Percentiles rank a stretch among this genome's conserved stretches.
phyloP scores from a whole-genome alignment of 1,284 basidiomycete genomes.

The Takashimella koratensis region DNA sequence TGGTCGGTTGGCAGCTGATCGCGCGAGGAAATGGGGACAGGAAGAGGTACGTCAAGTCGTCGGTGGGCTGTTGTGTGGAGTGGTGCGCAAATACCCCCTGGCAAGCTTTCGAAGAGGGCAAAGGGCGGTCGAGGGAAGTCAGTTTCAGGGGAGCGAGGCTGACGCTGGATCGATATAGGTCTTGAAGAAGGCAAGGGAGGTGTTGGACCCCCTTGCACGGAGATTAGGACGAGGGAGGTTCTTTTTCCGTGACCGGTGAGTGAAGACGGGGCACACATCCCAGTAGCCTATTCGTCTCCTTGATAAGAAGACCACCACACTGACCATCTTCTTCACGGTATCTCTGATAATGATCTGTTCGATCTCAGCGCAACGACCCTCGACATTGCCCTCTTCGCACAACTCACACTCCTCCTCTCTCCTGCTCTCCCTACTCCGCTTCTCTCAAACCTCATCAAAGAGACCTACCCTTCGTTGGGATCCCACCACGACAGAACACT shows the following conservation, averaged over 20 bases:
- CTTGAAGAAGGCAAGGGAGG: slow-evolving; percentile 17
- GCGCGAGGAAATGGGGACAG: slow-evolving; percentile 35
- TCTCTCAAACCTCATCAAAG: slow-evolving; percentile 37
- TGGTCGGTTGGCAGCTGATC: slow-evolving; percentile 29
- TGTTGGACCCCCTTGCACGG: slow-evolving; percentile 33
- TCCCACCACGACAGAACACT: slow-evolving; percentile 34
- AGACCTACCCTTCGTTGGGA: slow-evolving; percentile 33
- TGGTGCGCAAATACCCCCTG: no score
- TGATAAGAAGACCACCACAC: no score
- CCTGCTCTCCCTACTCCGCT: slow-evolving; percentile 42
- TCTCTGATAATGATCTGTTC: no score
- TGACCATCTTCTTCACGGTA: no score
- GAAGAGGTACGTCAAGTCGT: slow-evolving; percentile 26
- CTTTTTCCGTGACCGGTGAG: slow-evolving; percentile 34
- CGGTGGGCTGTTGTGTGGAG: not conserved
- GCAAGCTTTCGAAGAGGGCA: no score
- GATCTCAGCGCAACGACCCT: slow-evolving; percentile 38
- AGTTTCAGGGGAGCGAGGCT: not conserved
- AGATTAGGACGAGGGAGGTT: slow-evolving; percentile 22
- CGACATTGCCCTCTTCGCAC: slow-evolving; percentile 45
- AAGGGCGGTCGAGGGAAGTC: no score
- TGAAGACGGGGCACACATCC: no score
- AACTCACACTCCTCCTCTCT: slow-evolving; percentile 45
- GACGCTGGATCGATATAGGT: slow-evolving; percentile 14
- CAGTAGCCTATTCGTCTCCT: no score